phyloP scores from a whole-genome alignment of 2,329 filamentous ascomycete genomes.

The Passalora sequoiae region DNA sequence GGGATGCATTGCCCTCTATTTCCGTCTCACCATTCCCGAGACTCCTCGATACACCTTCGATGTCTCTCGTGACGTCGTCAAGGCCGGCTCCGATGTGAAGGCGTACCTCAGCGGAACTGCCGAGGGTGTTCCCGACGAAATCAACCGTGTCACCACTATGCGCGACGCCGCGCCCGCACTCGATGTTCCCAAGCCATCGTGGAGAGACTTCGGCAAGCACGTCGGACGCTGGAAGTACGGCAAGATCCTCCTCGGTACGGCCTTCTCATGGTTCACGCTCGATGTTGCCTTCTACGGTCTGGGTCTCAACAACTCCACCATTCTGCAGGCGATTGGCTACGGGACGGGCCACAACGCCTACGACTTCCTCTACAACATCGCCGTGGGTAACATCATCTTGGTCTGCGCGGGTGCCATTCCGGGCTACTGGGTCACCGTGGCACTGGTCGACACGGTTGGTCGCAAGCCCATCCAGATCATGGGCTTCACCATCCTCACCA shows the following conservation, averaged over 20 bases:
- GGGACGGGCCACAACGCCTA: conserved; percentile 60
- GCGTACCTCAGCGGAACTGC: conserved; percentile 65
- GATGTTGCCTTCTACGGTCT: conserved; percentile 57
- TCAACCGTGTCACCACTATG: conserved; percentile 57
- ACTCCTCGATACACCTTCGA: conserved; percentile 86
- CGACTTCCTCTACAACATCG: conserved; percentile 65
- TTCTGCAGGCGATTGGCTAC: conserved; percentile 68
- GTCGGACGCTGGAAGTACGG: conserved; percentile 67
- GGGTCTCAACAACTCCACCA: conserved; percentile 69
- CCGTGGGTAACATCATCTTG: conserved; percentile 72
- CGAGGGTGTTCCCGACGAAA: conserved; percentile 61
- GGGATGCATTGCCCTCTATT: conserved; percentile 76
- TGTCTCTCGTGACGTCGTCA: conserved; percentile 66
- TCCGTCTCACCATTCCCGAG: conserved; percentile 80
- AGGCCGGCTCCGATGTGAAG: conserved; percentile 66
- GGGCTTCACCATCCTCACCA: conserved; percentile 45
- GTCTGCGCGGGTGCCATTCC: conserved; percentile 74
- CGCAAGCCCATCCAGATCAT: conserved; percentile 71
- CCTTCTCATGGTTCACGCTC: conserved; percentile 78
- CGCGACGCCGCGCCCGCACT: conserved; percentile 52
- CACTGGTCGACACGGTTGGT: conserved; percentile 66
- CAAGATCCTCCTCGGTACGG: conserved; percentile 69
- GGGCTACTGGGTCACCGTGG: conserved; percentile 76
- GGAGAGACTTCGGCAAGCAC: conserved; percentile 64
- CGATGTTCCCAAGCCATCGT: conserved; percentile 64